These are phyloP conservation scores for Pythium sp. DNA, from an alignment of 352 stramenopile species.

Conservation along the genomic window DNA sequence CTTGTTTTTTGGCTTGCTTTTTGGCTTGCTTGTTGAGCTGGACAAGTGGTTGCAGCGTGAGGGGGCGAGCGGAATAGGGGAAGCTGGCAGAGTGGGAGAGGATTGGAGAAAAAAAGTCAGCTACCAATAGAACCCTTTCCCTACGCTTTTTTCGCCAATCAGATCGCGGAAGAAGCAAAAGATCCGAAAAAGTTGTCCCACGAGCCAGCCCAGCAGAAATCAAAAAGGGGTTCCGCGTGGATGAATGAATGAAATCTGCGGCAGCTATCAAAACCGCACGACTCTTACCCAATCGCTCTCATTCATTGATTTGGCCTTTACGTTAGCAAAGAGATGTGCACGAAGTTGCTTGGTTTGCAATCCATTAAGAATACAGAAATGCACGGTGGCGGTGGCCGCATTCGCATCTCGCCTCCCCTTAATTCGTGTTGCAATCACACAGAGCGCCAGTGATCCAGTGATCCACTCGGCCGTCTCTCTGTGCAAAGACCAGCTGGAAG, in stretches of 20 bases:
- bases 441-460: neutral
- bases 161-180: neutral
- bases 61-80: neutral
- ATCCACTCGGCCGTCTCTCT: neutral
- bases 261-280: neutral
- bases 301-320: neutral
- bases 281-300: no score
- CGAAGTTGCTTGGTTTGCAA: neutral
- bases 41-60: slow-evolving; percentile 8
- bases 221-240: neutral
- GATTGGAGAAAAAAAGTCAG: slow-evolving; percentile 11
- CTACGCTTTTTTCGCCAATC: neutral
- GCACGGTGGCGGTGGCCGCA: neutral
- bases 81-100: slow-evolving; percentile 2
- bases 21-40: neutral
- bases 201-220: neutral
- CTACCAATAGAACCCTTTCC: neutral
- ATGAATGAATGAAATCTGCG: neutral
- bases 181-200: neutral
- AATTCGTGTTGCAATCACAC: neutral
- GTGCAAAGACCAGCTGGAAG: slow-evolving; percentile 1
- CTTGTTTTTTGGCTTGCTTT: neutral
- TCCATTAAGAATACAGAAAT: neutral
- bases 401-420: neutral
- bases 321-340: neutral